Evolutionary conservation across 2,329 filamentous ascomycete species (phyloP), one percentile per base, ranked within the genome.

Genomic region (Fusarium heterosporum): DNA sequence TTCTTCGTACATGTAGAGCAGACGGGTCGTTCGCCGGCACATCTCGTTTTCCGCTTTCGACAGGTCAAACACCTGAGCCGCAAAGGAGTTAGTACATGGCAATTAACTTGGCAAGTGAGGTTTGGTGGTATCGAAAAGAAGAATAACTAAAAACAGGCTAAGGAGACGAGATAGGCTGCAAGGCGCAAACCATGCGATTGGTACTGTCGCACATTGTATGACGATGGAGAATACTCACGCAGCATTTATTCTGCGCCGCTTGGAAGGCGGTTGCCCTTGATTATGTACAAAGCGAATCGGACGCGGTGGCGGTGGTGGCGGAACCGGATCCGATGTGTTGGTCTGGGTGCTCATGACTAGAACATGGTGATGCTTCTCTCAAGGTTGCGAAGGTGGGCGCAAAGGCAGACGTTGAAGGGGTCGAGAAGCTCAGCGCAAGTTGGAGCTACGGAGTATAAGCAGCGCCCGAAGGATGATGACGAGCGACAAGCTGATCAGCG

Each of bases 231-330:
- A 59, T 19, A 85, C 89, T 78, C 84, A 92, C 87, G 92, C 92
- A 73, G 91, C 90, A 79, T 90, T 93, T 74, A 95, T 92, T 72
- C 92, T 85, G 75, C 92, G 86, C 72, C 91, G 84, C 79, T 94
- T 95, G 26, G 90, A 90, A 64, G 92, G 91, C 47, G 92, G 92
- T 68, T 92, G 90, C 64, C 92, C 91, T 79, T 93, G 90, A 73
- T 90, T 93, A 68, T 93, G 91, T 71, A 95, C 91, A 77, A 94
- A 95, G 71, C 91, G 90, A 70, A 93, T 92, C 76, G 86, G 84
- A 77, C 86, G 88, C 56, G 55, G 64, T 42, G 80, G 84, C 42
- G 55, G 64, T 36, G 80, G 84, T 43, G 81, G 77, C 58, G 82
- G 74, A 67, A 67, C 73, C 79, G 73, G 71, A 59, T 78, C 76